Evolutionary conservation across 1,139 yeast species (phyloP).

Genomic region (Meyerozyma smithsonii): DNA sequence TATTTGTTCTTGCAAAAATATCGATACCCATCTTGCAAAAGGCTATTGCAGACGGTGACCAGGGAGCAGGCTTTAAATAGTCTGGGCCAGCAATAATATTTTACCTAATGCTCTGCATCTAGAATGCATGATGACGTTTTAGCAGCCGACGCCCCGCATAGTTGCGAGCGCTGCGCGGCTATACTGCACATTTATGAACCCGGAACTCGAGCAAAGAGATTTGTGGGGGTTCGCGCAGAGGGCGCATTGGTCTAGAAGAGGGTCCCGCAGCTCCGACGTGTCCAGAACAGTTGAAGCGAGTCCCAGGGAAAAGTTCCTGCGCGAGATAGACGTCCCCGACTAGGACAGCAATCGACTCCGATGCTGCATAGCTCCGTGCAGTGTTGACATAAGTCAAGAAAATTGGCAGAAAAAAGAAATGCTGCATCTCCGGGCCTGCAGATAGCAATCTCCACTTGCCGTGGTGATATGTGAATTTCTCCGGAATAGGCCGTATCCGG

Average conservation of each 20-base stretch:
- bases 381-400: background rate
- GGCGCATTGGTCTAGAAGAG: background rate
- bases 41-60: background rate
- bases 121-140: background rate
- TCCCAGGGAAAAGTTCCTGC: too few species aligned
- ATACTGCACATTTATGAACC: slow-evolving; percentile 3
- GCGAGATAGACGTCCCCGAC: too few species aligned
- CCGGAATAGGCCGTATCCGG: background rate
- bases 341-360: background rate
- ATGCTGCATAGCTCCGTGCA: background rate
- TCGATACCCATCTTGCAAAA: background rate
- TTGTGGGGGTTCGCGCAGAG: background rate
- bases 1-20: slow-evolving; percentile 28
- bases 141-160: background rate
- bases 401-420: background rate
- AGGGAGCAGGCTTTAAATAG: background rate
- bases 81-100: background rate
- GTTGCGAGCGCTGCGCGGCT: background rate
- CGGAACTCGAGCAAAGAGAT: background rate
- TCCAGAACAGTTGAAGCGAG: too few species aligned
- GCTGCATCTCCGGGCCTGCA: background rate
- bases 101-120: background rate
- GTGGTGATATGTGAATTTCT: background rate
- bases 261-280: too few species aligned
- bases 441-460: background rate